Percentiles rank a stretch among this genome's conserved stretches.
These are phyloP conservation scores for Aschersonia sp. DNA, from an alignment of 2,329 filamentous ascomycete genomes.

Conservation along the genomic window DNA sequence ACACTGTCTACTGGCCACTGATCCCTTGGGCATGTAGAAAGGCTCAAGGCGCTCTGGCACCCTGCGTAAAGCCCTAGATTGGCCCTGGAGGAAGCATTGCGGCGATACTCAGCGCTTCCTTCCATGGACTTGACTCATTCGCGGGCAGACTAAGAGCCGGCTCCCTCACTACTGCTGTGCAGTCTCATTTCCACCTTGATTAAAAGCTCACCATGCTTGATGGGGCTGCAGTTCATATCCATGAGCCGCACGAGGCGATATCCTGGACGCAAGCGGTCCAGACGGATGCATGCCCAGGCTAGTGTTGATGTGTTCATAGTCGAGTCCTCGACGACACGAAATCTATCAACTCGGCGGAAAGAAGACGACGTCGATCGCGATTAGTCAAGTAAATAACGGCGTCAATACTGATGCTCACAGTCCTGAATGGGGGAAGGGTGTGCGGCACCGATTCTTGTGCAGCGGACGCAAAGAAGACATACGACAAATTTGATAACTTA, in stretches of 20 bases:
- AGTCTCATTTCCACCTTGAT: conserved; percentile 34
- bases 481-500: conserved; percentile 24
- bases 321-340: conserved; percentile 38
- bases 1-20: no score
- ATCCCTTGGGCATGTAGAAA: no score
- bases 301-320: conserved; percentile 23
- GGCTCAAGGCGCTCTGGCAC: no score
- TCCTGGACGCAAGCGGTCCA: conserved; percentile 40
- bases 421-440: no score
- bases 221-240: conserved; percentile 27
- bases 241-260: conserved; percentile 39
- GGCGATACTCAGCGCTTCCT: not conserved
- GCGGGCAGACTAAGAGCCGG: not conserved
- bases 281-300: conserved; percentile 44
- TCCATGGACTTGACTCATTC: not conserved
- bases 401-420: no score
- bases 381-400: no score
- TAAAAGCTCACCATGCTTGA: conserved; percentile 32
- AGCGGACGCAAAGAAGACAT: no score
- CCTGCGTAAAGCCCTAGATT: no score
- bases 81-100: no score
- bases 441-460: no score
- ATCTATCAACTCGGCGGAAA: conserved; percentile 18
- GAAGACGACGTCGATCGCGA: not conserved
- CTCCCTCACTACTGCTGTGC: not conserved